Evolutionary conservation across 257 asterid genomes (phyloP), one percentile per base, ranked within the genome.

Genomic region (Prunella vulgaris): DNA sequence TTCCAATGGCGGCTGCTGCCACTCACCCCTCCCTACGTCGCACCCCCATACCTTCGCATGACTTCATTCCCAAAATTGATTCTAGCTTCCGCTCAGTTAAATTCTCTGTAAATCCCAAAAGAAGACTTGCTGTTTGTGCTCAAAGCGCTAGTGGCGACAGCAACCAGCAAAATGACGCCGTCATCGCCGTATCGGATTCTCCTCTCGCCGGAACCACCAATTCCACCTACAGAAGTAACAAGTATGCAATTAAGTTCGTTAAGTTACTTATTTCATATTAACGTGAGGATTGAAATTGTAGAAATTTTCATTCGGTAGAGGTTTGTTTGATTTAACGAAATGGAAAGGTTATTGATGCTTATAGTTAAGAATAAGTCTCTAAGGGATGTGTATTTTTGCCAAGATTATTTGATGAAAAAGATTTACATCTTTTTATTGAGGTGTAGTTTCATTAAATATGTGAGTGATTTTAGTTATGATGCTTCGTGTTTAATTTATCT

Each of bases 1-100:
- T 59, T 66, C 28, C 30, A 58, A 85, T 85, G 90, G 90, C 90
- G 79, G 84, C 86, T 25, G 74, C 77, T 33, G 78, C 81, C 65
- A 8, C 74, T 24, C 68, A 71, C 64, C 44, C 66, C 60, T 28
- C 80, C 10, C 81, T 42, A 17, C 71, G 40, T 57, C 79, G 68
- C 67, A 28, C 67, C 21, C 58, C 73, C 30, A 25, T 74, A 17
- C 24, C 68, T 57, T 46, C 78, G 18, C 58, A 35, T 7, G 70
- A 40, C 44, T 49, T 65, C 71, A 38, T 66, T 44, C 46, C 52
- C 58, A 76, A 51, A 72, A 20, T 69, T 58, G 46, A 20, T 17
- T 10, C n/a, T 60, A 32, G 17, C 69, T 53, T 18, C 10, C 53
- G 17, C 53, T 70, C 79, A 0, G 18, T 76, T 0, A 72, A 68